Base-by-base conservation (phyloP, 208 protist genomes). In the Leishmania aethiopica region DNA sequence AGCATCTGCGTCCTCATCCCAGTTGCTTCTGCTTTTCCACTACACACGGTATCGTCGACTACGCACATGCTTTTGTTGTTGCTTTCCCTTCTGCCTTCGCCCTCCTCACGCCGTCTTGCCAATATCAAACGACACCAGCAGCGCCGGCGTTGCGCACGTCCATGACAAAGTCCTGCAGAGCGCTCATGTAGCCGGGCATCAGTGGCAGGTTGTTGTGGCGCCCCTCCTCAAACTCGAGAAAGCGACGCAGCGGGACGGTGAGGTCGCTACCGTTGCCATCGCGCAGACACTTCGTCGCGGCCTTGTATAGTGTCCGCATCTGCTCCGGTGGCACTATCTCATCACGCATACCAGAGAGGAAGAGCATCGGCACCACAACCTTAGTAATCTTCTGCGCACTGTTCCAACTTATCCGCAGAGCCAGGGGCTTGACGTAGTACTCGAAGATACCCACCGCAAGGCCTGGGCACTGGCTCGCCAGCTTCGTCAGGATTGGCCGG, bases 321-420 rank as follows among this genome's bases (percentile, higher is more conserved):
- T 98, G 94, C 40, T 55, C 55, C n/a, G 91, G 85, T 32, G 96
- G 96, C n/a, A 98, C 89, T 0, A 98, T 70, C 84, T 98, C 95
- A 81, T 98, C 96, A 62, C 88, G 84, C 60, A 75, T 57, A 25
- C 92, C 95, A 32, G 91, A 93, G 4, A 98, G 62, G 79, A 98
- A 98, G 62, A 98, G 84, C 71, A 98, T 91, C 17, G 95, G 93
- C 35, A 78, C 78, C 1, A 62, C 22, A 28, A 98, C 64, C 0
- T 69, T 7, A 0, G 79, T 45, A 22, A 97, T 82, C 22, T 79
- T 51, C 28, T 88, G 79, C 25, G 96, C 85, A 70, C 89, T 96
- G 40, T 83, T 74, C 94, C 95, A 98, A 2, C 87, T 77, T 59
- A 98, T 85, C 37, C 86, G 78, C 1, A 98, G 87, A 42, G 89